These are phyloP conservation scores for Coelastrella sp. DNA, from an alignment of 139 green algal species.

Conservation along the genomic window DNA sequence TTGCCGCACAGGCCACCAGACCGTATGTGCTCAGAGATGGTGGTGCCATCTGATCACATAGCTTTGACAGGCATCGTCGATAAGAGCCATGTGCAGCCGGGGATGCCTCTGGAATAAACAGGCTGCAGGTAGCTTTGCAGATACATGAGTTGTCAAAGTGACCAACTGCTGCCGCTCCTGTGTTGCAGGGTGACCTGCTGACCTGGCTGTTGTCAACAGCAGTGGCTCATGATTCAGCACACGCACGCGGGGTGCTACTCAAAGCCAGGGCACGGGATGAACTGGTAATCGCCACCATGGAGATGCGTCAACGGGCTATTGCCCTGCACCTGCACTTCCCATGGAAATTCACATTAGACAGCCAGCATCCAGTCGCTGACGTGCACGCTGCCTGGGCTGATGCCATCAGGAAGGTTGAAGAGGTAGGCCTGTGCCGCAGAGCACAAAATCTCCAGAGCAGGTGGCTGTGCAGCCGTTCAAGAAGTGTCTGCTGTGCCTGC, in stretches of 20 bases:
- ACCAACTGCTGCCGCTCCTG: not conserved
- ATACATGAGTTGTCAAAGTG: too few relatives aligned
- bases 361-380: not conserved
- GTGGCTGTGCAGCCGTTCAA: too few relatives aligned
- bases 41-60: too few relatives aligned
- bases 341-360: conserved; percentile 32
- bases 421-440: not conserved
- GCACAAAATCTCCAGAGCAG: too few relatives aligned
- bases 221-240: conserved; percentile 35
- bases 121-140: not conserved
- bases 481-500: too few relatives aligned
- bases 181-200: conserved; percentile 60
- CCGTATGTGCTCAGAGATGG: too few relatives aligned
- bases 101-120: too few relatives aligned
- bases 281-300: conserved; percentile 14
- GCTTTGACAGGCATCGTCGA: too few relatives aligned
- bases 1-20: too few relatives aligned
- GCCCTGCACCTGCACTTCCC: conserved; percentile 44
- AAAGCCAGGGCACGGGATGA: not conserved
- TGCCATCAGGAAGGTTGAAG: not conserved
- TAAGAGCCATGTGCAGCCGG: too few relatives aligned
- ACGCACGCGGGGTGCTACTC: not conserved
- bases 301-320: conserved; percentile 33
- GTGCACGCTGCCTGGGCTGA: not conserved
- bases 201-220: conserved; percentile 37